Percentiles rank a stretch among this genome's conserved stretches.
Evolutionary conservation across 495 filamentous ascomycete genomes (phyloP).

Genomic region (Lophiostoma macrostomum): DNA sequence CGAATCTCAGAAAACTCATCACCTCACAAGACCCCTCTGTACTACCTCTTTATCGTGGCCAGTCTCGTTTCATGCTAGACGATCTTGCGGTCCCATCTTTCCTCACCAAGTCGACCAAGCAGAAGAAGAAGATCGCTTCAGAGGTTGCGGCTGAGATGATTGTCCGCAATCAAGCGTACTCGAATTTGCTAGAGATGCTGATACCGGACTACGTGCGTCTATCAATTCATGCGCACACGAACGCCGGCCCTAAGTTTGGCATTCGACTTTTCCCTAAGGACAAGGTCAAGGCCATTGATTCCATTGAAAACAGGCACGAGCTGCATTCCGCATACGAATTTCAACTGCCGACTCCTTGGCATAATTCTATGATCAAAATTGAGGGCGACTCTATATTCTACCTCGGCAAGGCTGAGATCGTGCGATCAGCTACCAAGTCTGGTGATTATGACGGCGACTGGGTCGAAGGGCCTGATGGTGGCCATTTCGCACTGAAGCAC

Average conservation of each 20-base stretch:
- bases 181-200: slow-evolving; percentile 16
- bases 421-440: no score
- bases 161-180: slow-evolving; percentile 20
- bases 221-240: slow-evolving; percentile 36
- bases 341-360: slow-evolving; percentile 48
- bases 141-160: slow-evolving; percentile 22
- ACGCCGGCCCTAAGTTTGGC: slow-evolving; percentile 46
- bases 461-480: no score
- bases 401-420: no score
- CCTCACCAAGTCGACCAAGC: neutral
- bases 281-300: slow-evolving; percentile 31
- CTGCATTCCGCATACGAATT: slow-evolving; percentile 35
- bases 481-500: no score
- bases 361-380: slow-evolving; percentile 43
- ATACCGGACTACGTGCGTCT: slow-evolving; percentile 18
- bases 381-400: no score
- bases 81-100: slow-evolving; percentile 14
- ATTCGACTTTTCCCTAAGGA: slow-evolving; percentile 40
- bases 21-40: slow-evolving; percentile 1
- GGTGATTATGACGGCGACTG: no score
- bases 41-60: slow-evolving; percentile 13
- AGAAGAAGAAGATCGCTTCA: slow-evolving; percentile 9
- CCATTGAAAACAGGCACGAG: slow-evolving; percentile 11
- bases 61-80: slow-evolving; percentile 20
- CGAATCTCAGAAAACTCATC: neutral